Evolutionary conservation across 129 eudicot genomes (phyloP).

Genomic region (Tanacetum coccineum): DNA sequence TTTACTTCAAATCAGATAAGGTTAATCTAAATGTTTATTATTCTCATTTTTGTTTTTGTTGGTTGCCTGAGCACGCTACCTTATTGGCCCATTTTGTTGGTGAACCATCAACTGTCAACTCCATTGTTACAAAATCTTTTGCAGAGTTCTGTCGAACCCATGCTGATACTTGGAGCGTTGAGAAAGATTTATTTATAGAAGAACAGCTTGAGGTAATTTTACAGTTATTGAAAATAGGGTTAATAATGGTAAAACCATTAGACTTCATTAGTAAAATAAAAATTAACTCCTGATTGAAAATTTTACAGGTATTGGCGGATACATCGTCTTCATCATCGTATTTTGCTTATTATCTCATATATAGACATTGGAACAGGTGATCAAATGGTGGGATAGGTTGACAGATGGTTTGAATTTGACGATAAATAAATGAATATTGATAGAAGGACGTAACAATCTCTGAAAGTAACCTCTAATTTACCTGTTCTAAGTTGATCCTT

Average conservation of each 20-base stretch:
- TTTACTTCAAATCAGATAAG: too few relatives aligned
- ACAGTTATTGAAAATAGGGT: not conserved
- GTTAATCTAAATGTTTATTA: not conserved
- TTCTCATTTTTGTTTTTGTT: slow-evolving; percentile 45
- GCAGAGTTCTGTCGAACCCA: slow-evolving; percentile 98
- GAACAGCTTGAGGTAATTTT: slow-evolving; percentile 89
- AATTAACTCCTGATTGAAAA: slow-evolving; percentile 21
- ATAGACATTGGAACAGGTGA: too few relatives aligned
- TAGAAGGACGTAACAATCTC: too few relatives aligned
- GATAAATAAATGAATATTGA: too few relatives aligned
- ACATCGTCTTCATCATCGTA: slow-evolving; percentile 95
- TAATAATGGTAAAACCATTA: too few relatives aligned
- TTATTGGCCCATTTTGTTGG: slow-evolving; percentile 83
- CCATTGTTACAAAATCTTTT: slow-evolving; percentile 93
- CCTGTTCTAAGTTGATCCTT: too few relatives aligned
- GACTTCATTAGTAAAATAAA: too few relatives aligned
- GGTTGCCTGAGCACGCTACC: slow-evolving; percentile 97
- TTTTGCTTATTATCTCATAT: too few relatives aligned
- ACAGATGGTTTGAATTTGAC: too few relatives aligned
- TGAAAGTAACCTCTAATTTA: too few relatives aligned
- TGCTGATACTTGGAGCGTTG: slow-evolving; percentile 96
- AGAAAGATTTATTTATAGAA: slow-evolving; percentile 85
- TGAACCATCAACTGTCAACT: slow-evolving; percentile 85
- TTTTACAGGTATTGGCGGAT: slow-evolving; percentile 82
- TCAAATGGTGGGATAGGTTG: too few relatives aligned